Base-by-base conservation (phyloP, 1,139 yeast species). In the Taphrina sp. region DNA sequence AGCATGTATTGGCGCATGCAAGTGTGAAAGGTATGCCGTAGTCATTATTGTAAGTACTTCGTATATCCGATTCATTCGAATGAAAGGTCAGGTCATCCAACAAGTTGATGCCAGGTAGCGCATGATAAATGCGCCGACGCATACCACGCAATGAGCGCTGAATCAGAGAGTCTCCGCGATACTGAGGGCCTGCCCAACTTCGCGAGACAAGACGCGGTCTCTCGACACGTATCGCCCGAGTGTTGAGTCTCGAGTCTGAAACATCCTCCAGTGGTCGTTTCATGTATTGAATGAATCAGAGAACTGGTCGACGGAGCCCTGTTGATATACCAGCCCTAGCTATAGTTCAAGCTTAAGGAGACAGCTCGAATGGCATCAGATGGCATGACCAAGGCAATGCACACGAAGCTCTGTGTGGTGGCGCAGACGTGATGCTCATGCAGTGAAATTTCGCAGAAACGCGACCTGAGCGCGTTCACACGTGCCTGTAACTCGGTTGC, bases 11-110 rank as follows among this genome's bases (percentile, higher is more conserved):
- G 29, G 56, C 56, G 7, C 43, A 24, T 2, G 56, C 49, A 8
- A 56, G 24, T 10, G 56, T 45, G 22, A 56, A 56, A 5, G 58
- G 58, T 5, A 51, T 52, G 22, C 26, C 36, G 28, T 33, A 41
- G 12, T 33, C 28, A n/a, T 39, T 24, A 17, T 17, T 49, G 16
- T 24, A n/a, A 1, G 38, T 29, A n/a, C 17, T 5, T 14, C 42
- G 44, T 3, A 19, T 28, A 5, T 17, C 44, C n/a, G n/a, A 26
- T 7, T 26, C 31, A 12, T 7, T 26, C 31, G 31, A 7, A 7
- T 7, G 12, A 7, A 7, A 26, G 10, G 31, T 12, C 12, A 12
- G 31, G 12, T 12, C 7, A 7, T 7, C 31, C 31, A 26, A 26
- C 31, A 26, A 26, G 31, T 12, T 7, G 31, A 26, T 12, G 12